phyloP scores from a whole-genome alignment of 768 basidiomycete genomes.

The Auricularia sp. region DNA sequence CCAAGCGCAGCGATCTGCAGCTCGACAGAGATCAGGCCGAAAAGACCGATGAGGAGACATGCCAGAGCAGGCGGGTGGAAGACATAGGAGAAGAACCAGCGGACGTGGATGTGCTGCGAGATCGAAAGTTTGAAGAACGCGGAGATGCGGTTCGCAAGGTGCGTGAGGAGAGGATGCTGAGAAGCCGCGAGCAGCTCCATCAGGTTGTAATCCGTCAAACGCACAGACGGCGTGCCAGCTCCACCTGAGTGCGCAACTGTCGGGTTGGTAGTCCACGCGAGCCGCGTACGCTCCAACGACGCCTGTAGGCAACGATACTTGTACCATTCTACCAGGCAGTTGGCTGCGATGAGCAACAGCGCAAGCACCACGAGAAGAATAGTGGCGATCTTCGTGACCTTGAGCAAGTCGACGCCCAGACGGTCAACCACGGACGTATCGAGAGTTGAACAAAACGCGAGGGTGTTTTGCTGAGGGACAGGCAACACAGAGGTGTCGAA shows the following conservation, averaged over 20 bases:
- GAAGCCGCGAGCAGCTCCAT: conserved; percentile 61
- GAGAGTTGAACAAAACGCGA: conserved; percentile 67
- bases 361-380: conserved; percentile 62
- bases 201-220: conserved; percentile 65
- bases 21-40: conserved; percentile 79
- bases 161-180: conserved; percentile 64
- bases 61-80: conserved; percentile 86
- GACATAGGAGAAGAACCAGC: conserved; percentile 87
- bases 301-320: conserved; percentile 65
- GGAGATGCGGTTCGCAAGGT: conserved; percentile 46
- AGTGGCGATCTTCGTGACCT: conserved; percentile 68
- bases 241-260: conserved; percentile 34
- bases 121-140: conserved; percentile 43
- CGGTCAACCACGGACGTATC: conserved; percentile 83
- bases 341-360: conserved; percentile 60
- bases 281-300: conserved; percentile 59
- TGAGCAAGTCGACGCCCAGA: conserved; percentile 67
- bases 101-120: conserved; percentile 51
- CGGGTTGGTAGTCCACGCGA: conserved; percentile 70
- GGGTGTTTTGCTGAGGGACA: conserved; percentile 55
- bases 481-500: conserved; percentile 69
- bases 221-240: conserved; percentile 36
- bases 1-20: conserved; percentile 74
- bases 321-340: conserved; percentile 79
- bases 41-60: conserved; percentile 85